These are phyloP conservation scores for Neurospora crassa DNA, from an alignment of 2,329 filamentous ascomycete species.

Conservation along the genomic window DNA sequence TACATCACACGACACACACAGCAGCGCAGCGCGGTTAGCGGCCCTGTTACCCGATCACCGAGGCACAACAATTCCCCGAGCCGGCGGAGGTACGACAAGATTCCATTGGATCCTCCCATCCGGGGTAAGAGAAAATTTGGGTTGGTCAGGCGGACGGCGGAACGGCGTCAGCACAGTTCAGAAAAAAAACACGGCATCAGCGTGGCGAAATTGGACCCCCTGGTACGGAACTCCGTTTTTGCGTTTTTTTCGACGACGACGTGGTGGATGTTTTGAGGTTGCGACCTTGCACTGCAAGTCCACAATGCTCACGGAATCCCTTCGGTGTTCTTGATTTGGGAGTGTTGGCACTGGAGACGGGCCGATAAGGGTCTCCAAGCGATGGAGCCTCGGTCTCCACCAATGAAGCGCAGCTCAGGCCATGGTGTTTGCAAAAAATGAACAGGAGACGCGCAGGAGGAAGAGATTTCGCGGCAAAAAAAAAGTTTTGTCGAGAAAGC, in stretches of 20 bases:
- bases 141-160: not conserved
- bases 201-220: not conserved
- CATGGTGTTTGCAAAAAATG: not conserved
- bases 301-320: not conserved
- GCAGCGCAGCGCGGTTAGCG: not conserved
- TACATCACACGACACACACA: not conserved
- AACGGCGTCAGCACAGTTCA: not conserved
- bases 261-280: not conserved
- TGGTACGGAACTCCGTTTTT: not conserved
- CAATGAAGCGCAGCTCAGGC: not conserved
- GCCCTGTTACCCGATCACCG: not conserved
- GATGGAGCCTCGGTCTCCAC: not conserved
- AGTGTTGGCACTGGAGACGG: not conserved
- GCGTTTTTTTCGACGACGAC: not conserved
- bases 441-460: not conserved
- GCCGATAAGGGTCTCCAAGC: not conserved
- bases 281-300: not conserved
- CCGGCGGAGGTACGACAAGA: not conserved
- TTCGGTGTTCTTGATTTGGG: not conserved
- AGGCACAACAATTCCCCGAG: not conserved
- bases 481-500: not conserved
- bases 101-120: not conserved
- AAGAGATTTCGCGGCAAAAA: not conserved
- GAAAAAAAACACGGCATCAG: not conserved
- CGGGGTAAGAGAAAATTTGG: not conserved